Conservation (phyloP, 306 rosid species). For the Adenanthera pavonina region DNA sequence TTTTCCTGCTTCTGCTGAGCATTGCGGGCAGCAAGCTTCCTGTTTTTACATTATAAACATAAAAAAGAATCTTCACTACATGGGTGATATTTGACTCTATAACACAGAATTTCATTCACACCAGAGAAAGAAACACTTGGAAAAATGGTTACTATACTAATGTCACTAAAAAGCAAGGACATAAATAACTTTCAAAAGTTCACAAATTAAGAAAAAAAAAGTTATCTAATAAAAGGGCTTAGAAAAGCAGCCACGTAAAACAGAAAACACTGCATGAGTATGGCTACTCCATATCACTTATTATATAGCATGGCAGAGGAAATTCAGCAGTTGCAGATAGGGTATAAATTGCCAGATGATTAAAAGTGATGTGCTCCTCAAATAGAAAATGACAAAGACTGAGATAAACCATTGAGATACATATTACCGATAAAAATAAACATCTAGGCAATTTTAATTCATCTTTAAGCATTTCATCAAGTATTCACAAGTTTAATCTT, state of each 20-base stretch:
- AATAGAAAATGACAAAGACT: neutral
- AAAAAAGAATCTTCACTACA: neutral
- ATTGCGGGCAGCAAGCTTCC: slow-evolving; percentile 85
- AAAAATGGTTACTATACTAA: neutral
- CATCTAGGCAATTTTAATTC: neutral
- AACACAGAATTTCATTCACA: neutral
- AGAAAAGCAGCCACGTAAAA: slow-evolving; percentile 16
- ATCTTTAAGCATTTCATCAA: neutral
- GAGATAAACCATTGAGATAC: too few relatives aligned
- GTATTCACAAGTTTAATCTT: neutral
- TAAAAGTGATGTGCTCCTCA: neutral
- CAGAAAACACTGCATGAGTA: neutral
- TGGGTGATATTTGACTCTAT: neutral
- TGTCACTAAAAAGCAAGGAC: neutral
- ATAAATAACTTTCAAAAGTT: neutral
- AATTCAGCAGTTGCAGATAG: neutral
- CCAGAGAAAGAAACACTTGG: neutral
- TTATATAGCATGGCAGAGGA: slow-evolving; percentile 2
- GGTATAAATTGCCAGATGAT: neutral
- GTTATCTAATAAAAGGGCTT: neutral
- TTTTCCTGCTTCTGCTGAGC: slow-evolving; percentile 88
- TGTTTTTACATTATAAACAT: slow-evolving; percentile 32
- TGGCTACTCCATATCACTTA: neutral
- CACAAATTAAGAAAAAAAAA: neutral
- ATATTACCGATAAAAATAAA: neutral